A percentile compares a stretch with the other conserved stretches of the same genome.
These are phyloP conservation scores for Fusarium marasasianum DNA, from an alignment of 2,329 filamentous ascomycete genomes.

Conservation along the genomic window DNA sequence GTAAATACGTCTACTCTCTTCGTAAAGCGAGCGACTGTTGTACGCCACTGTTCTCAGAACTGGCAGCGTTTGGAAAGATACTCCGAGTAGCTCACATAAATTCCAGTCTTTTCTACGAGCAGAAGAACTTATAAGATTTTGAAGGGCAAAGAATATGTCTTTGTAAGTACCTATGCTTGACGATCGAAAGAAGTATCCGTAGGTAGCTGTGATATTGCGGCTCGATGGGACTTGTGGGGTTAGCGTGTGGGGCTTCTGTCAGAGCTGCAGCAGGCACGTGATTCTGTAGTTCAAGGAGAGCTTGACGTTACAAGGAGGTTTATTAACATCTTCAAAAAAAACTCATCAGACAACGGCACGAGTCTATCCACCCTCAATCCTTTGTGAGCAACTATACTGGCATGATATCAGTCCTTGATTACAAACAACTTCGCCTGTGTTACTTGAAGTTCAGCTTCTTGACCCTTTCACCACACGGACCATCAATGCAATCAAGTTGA, in stretches of 20 bases:
- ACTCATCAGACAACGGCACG: not conserved
- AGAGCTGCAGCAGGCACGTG: conserved; percentile 14
- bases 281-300: not conserved
- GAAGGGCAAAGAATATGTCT: conserved; percentile 13
- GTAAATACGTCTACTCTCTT: conserved; percentile 64
- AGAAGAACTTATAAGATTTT: not conserved
- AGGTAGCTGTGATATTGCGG: not conserved
- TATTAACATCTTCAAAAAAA: not conserved
- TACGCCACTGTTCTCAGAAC: conserved; percentile 14
- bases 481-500: not conserved
- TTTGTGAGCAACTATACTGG: not conserved
- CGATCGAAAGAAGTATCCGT: not conserved
- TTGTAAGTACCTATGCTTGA: conserved; percentile 31
- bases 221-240: not conserved
- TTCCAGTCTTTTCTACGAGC: not conserved
- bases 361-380: not conserved
- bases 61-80: conserved; percentile 4
- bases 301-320: not conserved
- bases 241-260: not conserved
- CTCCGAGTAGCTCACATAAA: conserved; percentile 10
- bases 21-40: conserved; percentile 54
- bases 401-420: not conserved
- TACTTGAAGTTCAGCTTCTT: not conserved
- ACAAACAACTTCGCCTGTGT: not conserved
- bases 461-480: not conserved